These are phyloP conservation scores for Nicotiana paniculata DNA, from an alignment of 257 asterid species.

Conservation along the genomic window DNA sequence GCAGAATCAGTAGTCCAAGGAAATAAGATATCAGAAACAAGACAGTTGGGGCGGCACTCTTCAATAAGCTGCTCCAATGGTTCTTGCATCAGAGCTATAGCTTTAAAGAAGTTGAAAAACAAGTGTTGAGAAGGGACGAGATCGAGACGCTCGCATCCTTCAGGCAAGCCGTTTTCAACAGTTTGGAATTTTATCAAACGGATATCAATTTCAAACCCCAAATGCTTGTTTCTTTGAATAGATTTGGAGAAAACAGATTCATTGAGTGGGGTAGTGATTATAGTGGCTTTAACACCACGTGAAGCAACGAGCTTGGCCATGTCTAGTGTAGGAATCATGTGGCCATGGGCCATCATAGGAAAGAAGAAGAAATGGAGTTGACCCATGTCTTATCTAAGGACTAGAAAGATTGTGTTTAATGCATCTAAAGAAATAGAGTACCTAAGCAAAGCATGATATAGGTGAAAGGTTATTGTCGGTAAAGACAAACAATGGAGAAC, in stretches of 20 bases:
- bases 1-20: slow-evolving; percentile 48
- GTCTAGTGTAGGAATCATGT: slow-evolving; percentile 50
- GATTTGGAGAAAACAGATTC: slow-evolving; percentile 20
- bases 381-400: slow-evolving; percentile 8
- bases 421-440: no score
- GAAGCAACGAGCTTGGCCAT: slow-evolving; percentile 56
- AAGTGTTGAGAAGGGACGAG: slow-evolving; percentile 15
- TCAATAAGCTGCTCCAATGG: slow-evolving; percentile 31
- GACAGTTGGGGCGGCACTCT: slow-evolving; percentile 23
- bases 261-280: slow-evolving; percentile 29
- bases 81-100: slow-evolving; percentile 24
- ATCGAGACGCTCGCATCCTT: slow-evolving; percentile 25
- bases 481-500: no score
- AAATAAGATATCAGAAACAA: slow-evolving; percentile 37
- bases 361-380: slow-evolving; percentile 28
- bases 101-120: slow-evolving; percentile 4
- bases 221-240: slow-evolving; percentile 10
- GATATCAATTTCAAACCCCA: slow-evolving; percentile 28
- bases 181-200: slow-evolving; percentile 30
- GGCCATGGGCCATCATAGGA: slow-evolving; percentile 53
- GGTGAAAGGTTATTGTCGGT: no score
- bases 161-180: slow-evolving; percentile 28
- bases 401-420: neutral
- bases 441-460: no score
- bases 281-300: slow-evolving; percentile 40